A percentile compares a stretch with the other conserved stretches of the same genome.
Evolutionary conservation across 1,284 basidiomycete species (phyloP).

Genomic region (Exobasidium cylindrosporum): DNA sequence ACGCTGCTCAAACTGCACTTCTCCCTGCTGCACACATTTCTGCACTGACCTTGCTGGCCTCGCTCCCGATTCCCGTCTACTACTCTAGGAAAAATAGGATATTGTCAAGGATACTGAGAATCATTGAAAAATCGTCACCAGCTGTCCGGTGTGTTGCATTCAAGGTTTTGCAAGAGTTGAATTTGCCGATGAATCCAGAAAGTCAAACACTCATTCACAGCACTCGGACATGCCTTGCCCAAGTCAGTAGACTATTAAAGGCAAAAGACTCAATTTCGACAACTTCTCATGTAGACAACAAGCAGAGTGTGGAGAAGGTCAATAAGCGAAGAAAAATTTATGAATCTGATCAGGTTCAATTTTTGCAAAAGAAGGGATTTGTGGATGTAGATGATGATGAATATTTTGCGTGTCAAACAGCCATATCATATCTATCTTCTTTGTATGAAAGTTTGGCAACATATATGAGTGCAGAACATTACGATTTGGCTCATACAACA

Average conservation of each 20-base stretch:
- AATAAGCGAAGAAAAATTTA: constrained; percentile 5
- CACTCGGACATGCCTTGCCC: constrained; percentile 7
- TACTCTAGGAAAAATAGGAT: no score
- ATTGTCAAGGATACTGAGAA: not conserved
- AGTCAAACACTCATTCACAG: not conserved
- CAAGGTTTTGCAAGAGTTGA: not conserved
- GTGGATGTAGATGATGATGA: constrained; percentile 3
- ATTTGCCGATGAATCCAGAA: not conserved
- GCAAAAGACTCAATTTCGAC: not conserved
- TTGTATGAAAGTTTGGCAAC: constrained; percentile 1
- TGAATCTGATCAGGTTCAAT: constrained; percentile 6
- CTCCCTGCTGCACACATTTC: constrained; percentile 8
- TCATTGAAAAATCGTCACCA: constrained; percentile 1
- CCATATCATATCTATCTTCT: not conserved
- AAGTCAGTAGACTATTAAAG: not conserved
- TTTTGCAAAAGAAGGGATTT: not conserved
- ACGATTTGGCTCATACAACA: constrained; percentile 8
- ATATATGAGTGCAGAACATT: not conserved
- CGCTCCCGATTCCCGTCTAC: not conserved
- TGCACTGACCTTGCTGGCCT: constrained; percentile 4
- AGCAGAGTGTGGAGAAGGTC: not conserved
- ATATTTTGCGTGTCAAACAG: not conserved
- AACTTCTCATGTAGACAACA: not conserved
- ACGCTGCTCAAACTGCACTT: constrained; percentile 5
- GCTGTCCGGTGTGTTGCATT: constrained; percentile 1